Base-by-base conservation (phyloP, 2,329 filamentous ascomycete species). In the Colletotrichum musicola region DNA sequence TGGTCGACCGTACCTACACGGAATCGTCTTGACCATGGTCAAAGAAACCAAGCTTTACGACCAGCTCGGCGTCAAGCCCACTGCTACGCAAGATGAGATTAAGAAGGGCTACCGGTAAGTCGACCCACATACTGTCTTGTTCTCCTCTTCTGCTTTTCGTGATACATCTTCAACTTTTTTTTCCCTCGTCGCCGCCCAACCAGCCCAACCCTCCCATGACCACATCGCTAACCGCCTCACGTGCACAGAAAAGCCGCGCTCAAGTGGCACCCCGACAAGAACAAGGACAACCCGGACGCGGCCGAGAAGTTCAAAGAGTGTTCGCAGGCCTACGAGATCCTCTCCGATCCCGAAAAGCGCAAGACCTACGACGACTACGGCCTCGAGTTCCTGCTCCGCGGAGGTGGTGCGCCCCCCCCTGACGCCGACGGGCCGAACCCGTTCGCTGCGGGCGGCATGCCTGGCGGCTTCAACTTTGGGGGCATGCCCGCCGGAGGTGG, bases 221-320 rank as follows among this genome's bases (percentile, higher is more conserved):
- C 13, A 25, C 55, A 44, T 53, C 40, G 72, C 82, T 85, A 76
- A 85, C 80, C 72, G 75, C 53, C 38, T 56, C 63, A 64, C 40
- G 35, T 69, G 47, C 59, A 71, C 79, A 94, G 92, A 71, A 97
- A 97, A 86, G 88, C 91, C 64, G 95, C 95, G 62, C 82, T 98
- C 78, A 97, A 95, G 83, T 95, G 90, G 82, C 96, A 99, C 78
- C 96, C 96, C 6, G 96, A 99, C 85, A 99, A 98, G 87, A 99
- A 98, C 86, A 95, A 95, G 81, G 91, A 97, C 82, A 94, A 95
- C 75, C 90, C 94, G 35, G 83, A 89, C 60, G 93, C 95, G 9
- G 86, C 89, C 69, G 96, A 98, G 79, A 98, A 95, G 82, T 99
- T 99, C 87, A 99, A 99, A 83, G 96, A 98, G 80, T 93, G 94